These are phyloP conservation scores for Moesziomyces globuligerus DNA, from an alignment of 1,284 basidiomycete genomes.

Conservation along the genomic window DNA sequence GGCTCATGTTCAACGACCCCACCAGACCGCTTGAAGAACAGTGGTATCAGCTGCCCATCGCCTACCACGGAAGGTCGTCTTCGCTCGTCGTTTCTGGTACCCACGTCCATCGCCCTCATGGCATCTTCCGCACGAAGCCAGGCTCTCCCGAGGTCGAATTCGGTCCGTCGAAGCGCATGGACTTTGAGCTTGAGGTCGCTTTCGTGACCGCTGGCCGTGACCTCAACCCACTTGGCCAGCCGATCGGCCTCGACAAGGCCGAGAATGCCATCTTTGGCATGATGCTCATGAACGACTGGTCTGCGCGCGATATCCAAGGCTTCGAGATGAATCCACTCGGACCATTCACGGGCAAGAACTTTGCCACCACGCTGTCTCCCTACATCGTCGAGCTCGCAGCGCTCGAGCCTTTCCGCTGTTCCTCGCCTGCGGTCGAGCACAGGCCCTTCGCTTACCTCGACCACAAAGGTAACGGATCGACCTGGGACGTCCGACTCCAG, in stretches of 20 bases:
- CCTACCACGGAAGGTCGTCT: conserved; percentile 41
- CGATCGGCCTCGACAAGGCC: conserved; percentile 16
- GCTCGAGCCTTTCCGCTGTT: conserved; percentile 18
- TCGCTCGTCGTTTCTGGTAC: conserved; percentile 26
- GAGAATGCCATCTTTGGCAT: conserved; percentile 32
- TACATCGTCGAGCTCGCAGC: conserved; percentile 16
- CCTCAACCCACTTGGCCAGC: conserved; percentile 14
- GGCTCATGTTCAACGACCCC: conserved; percentile 35
- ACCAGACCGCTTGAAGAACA: conserved; percentile 28
- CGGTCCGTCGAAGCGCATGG: conserved; percentile 23
- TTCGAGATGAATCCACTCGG: conserved; percentile 33
- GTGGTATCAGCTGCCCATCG: conserved; percentile 38
- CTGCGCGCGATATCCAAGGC: conserved; percentile 35
- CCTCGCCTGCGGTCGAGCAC: conserved; percentile 5
- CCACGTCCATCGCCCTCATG: conserved; percentile 19
- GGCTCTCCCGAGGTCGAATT: conserved; percentile 12
- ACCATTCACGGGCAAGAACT: conserved; percentile 22
- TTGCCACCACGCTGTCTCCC: conserved; percentile 34
- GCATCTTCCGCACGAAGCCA: conserved; percentile 27
- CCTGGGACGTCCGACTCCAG: conserved; percentile 15
- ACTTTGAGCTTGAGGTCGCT: conserved; percentile 53
- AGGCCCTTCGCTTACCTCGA: conserved; percentile 16
- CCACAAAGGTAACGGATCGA: conserved; percentile 5
- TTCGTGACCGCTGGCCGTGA: conserved; percentile 21
- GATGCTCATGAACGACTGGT: conserved; percentile 55